These are phyloP conservation scores for Ascodesmis nigricans DNA, from an alignment of 495 filamentous ascomycete genomes.

Conservation along the genomic window DNA sequence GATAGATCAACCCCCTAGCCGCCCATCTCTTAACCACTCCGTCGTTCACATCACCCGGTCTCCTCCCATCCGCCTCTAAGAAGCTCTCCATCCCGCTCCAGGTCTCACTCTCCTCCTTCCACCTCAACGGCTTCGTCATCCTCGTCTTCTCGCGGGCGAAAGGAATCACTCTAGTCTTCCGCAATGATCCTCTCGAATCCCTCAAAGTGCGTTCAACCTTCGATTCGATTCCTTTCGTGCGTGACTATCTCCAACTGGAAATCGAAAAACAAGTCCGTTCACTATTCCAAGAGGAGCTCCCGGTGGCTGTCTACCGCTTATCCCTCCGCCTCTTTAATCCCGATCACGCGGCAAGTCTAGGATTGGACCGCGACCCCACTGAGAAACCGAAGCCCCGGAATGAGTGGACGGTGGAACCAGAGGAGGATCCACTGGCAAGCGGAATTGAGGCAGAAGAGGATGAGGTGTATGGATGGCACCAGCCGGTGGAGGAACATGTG, in stretches of 20 bases:
- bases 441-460: conserved; percentile 22
- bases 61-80: conserved; percentile 56
- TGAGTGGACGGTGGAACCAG: conserved; percentile 19
- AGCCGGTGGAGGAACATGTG: conserved; percentile 68
- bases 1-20: conserved; percentile 75
- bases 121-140: conserved; percentile 92
- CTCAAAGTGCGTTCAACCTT: conserved; percentile 93
- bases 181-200: conserved; percentile 89
- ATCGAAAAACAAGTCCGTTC: conserved; percentile 76
- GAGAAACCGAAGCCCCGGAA: conserved; percentile 23
- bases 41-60: conserved; percentile 74
- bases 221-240: conserved; percentile 89
- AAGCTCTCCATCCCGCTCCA: conserved; percentile 88
- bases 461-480: conserved; percentile 32
- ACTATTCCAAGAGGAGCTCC: conserved; percentile 88
- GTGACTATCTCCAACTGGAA: conserved; percentile 83
- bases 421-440: background rate
- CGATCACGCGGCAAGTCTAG: conserved; percentile 46
- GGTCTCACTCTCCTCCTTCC: conserved; percentile 85
- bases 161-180: conserved; percentile 80
- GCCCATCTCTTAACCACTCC: conserved; percentile 77
- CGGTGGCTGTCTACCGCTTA: conserved; percentile 78
- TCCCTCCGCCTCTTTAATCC: conserved; percentile 70
- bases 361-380: conserved; percentile 23
- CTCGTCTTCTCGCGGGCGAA: conserved; percentile 90